Conservation (phyloP, 164 flowering plant genomes). For the Annona cherimola region DNA sequence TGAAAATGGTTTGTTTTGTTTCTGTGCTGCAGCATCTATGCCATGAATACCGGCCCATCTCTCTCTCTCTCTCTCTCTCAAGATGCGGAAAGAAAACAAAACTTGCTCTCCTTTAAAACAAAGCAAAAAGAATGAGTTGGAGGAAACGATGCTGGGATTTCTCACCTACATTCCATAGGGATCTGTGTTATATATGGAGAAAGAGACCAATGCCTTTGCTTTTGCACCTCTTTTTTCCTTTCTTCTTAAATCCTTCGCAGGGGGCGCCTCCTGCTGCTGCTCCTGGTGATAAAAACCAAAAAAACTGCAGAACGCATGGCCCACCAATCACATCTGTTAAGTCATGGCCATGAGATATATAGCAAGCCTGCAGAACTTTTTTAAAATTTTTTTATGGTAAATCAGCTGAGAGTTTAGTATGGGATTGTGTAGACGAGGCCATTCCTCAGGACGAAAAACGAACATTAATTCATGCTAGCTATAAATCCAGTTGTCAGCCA, state of each 20-base stretch:
- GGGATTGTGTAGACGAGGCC: too few relatives aligned
- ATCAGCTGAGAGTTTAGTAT: too few relatives aligned
- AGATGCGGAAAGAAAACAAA: slow-evolving; percentile 29
- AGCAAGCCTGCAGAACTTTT: too few relatives aligned
- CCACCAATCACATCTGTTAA: too few relatives aligned
- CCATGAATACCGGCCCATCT: slow-evolving; percentile 16
- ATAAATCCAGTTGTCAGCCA: too few relatives aligned
- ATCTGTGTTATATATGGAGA: slow-evolving; percentile 58
- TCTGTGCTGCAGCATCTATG: slow-evolving; percentile 30
- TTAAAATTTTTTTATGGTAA: too few relatives aligned
- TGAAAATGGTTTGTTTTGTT: slow-evolving; percentile 30
- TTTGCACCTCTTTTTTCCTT: background rate
- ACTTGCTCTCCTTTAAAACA: slow-evolving; percentile 48
- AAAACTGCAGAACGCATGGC: too few relatives aligned
- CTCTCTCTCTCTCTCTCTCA: slow-evolving; percentile 23
- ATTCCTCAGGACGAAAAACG: too few relatives aligned
- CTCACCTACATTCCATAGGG: slow-evolving; percentile 68
- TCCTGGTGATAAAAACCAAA: too few relatives aligned
- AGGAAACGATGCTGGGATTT: slow-evolving; percentile 45
- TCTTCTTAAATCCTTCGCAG: background rate
- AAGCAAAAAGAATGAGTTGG: slow-evolving; percentile 67
- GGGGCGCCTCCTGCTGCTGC: background rate
- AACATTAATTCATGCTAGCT: too few relatives aligned
- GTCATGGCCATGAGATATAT: too few relatives aligned
- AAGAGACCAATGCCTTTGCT: slow-evolving; percentile 26